phyloP scores from a whole-genome alignment of 208 protist species.

The Leishmania tropica region DNA sequence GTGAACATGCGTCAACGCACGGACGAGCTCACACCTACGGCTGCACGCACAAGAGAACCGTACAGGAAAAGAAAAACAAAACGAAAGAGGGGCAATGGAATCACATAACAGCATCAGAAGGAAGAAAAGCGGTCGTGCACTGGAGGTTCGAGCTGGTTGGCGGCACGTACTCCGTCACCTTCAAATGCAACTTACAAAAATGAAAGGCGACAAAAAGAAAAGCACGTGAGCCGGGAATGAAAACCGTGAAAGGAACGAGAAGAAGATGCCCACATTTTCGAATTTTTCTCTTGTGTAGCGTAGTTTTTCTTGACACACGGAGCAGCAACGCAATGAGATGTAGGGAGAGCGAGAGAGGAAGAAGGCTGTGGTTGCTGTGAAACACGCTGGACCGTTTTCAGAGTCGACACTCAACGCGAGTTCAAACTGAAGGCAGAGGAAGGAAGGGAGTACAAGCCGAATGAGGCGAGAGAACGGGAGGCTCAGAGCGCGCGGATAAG shows the following conservation, averaged over 20 bases:
- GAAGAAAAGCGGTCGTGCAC: background rate
- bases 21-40: background rate
- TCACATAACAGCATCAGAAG: background rate
- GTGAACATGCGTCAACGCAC: background rate
- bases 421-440: background rate
- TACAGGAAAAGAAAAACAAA: background rate
- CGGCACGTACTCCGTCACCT: slow-evolving; percentile 2
- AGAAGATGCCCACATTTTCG: background rate
- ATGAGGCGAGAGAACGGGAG: background rate
- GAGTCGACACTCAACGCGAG: background rate
- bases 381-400: background rate
- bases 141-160: background rate
- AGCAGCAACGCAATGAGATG: background rate
- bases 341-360: background rate
- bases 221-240: background rate
- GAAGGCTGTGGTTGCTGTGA: background rate
- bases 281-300: background rate
- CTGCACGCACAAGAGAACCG: background rate
- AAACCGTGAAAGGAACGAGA: background rate
- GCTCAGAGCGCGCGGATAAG: background rate
- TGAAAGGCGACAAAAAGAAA: slow-evolving; percentile 6
- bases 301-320: background rate
- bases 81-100: background rate
- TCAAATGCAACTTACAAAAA: background rate
- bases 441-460: background rate